These are phyloP conservation scores for Nemania sp. DNA, from an alignment of 2,329 filamentous ascomycete genomes.

Conservation along the genomic window DNA sequence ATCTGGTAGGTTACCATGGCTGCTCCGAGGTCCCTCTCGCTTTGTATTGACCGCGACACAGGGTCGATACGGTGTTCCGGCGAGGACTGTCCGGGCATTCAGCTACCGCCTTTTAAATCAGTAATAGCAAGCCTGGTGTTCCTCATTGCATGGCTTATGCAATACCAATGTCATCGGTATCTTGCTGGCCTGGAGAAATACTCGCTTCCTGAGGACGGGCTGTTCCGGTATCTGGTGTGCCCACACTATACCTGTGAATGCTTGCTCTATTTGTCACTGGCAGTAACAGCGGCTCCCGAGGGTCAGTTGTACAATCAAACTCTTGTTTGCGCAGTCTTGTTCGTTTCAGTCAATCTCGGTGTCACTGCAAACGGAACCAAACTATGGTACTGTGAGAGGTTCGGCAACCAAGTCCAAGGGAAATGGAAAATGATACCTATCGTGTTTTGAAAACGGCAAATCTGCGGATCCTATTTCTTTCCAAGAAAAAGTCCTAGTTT, in stretches of 20 bases:
- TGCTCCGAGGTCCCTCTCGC: constrained; percentile 6
- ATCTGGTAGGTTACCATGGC: constrained; percentile 58
- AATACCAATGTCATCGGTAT: constrained; percentile 74
- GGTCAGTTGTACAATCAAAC: constrained; percentile 72
- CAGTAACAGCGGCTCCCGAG: constrained; percentile 72
- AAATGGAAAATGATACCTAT: constrained; percentile 80
- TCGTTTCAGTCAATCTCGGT: constrained; percentile 79
- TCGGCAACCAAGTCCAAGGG: constrained; percentile 67
- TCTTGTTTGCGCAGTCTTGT: constrained; percentile 68
- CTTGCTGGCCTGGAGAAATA: constrained; percentile 78
- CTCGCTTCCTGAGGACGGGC: constrained; percentile 72
- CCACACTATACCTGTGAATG: constrained; percentile 94
- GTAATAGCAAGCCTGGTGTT: constrained; percentile 66
- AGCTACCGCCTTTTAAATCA: constrained; percentile 51
- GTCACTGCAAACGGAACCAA: constrained; percentile 79
- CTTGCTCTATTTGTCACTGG: constrained; percentile 78
- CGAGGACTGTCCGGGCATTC: constrained; percentile 34
- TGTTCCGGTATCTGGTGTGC: constrained; percentile 75
- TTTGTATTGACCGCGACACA: constrained; percentile 32
- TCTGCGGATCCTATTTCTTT: constrained; percentile 42
- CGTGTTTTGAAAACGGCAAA: constrained; percentile 53
- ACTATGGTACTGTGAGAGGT: constrained; percentile 77
- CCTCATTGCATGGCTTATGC: constrained; percentile 69
- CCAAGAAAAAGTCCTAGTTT: constrained; percentile 60
- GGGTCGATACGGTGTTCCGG: constrained; percentile 41